Evolutionary conservation across 352 stramenopile species (phyloP), one percentile per base, ranked within the genome.

Genomic region (Globisporangium nagaii): DNA sequence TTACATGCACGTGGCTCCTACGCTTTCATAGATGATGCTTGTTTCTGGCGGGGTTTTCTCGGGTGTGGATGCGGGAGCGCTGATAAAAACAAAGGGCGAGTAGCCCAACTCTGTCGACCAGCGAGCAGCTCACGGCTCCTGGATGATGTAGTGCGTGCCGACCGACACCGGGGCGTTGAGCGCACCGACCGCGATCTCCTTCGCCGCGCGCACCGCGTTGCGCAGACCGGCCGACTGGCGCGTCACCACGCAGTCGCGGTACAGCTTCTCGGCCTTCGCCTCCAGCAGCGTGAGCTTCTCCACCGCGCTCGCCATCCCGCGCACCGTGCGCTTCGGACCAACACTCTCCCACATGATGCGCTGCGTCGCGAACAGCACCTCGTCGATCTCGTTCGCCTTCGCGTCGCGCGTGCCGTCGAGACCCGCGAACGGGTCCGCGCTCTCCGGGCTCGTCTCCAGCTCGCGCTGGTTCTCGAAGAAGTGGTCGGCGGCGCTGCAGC

Each of bases 301-400:
- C 9, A 96, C 64, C 1, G 88, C 94, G 22, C 63, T 73, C 12
- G 75, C 59, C 56, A 98, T 84, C 19, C 88, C 89, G 2, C 65
- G 64, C 15, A 66, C 52, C 22, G 82, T 96, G 20, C 94, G 89
- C 37, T 97, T 78, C 2, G 96, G 83, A 8, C 94, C 94, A 1
- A 98, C 90, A 31, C 94, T 75, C 53, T 98, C 88, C 94, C 94
- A 98, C 90, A 98, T 97, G 57, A 94, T 88, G 43, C 66, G 77
- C 66, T 88, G 73, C 44, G 65, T 88, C 20, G 68, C 71, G 49
- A 71, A 46, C 60, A 92, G 68, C 36, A 93, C 66, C 19, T 82
- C 66, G 22, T 87, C 75, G 3, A 86, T 68, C 45, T 84, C 75
- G 35, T 75, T 85, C 20, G 62, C 41, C 8, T 66, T 72, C 10